Evolutionary conservation across 805 yeast species (phyloP), one percentile per base, ranked within the genome.

Genomic region (Metschnikowia colocasiae): DNA sequence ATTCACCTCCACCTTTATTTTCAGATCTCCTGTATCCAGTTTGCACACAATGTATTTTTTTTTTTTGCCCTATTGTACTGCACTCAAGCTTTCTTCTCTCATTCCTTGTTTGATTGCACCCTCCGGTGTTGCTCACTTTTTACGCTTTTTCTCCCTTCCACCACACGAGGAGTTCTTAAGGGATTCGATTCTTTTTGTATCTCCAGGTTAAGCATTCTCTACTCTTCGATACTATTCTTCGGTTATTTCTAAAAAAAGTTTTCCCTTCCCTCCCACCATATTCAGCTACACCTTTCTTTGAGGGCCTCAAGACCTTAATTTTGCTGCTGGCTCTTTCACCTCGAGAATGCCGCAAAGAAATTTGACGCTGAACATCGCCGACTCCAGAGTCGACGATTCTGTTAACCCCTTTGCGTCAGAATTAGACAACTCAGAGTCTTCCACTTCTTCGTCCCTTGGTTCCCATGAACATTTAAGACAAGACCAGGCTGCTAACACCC

Each of bases 281-380:
- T 13, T 20, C 12, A 7, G 20, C 18, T 16, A 23, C n/a, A 36
- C 20, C 30, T 25, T 12, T 25, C 4, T n/a, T 10, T 15, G 19
- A 35, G 27, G 18, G 27, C 9, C 27, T 10, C 18, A 20, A 20
- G 8, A 22, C 15, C 38, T 23, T 4, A 23, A 16, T 15, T 36
- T 22, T 18, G n/a, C 18, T 23, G 8, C 40, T 12, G 29, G 18
- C 18, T 6, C 35, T 8, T 16, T 16, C 32, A 22, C 30, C 8
- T n/a, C 44, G 16, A 44, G 54, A 49, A 60, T 59, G 62, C 44
- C 57, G 31, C 67, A 59, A 41, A 54, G 73, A 54, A 69, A 67
- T 51, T 58, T 68, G 45, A 68, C 73, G 3, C 58, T 49, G 42
- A 67, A 68, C 47, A 22, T 44, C n/a, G 43, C 43, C 19, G 36